Base-by-base conservation (phyloP, 352 stramenopile species). In the Halophytophthora polymorphica region DNA sequence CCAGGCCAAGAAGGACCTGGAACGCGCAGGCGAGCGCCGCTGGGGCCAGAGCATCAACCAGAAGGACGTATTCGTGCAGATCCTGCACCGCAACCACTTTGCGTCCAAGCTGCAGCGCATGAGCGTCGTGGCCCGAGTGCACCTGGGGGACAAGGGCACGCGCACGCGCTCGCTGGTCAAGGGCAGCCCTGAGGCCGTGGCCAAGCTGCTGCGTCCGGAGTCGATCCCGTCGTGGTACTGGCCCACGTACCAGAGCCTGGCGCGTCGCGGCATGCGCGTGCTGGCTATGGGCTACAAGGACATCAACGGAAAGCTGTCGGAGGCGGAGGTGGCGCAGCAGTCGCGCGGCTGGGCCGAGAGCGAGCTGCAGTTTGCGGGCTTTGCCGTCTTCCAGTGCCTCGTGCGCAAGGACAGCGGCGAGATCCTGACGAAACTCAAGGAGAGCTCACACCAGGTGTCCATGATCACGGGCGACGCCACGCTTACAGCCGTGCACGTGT, bases 401-500 rank as follows among this genome's bases (percentile, higher is more conserved):
- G 96, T 98, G 18, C 84, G 98, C 28, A 99, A 99, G 73, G 94
- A 99, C 75, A 98, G 96, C 42, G 80, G 71, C 18, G 69, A 93
- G 6, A 96, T 99, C 33, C 72, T 99, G 31, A 81, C 93, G 56
- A 86, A 97, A 50, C 66, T 99, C 31, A 79, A 84, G 45, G 82
- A 85, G 21, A 97, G 88, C 56, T 90, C 84, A 15, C 95, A 99
- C 64, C 53, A 79, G n/a, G 84, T 97, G 12, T 93, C 95, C 18
- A 99, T 99, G 94, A 99, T 99, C 61, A 99, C 97, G 12, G 97
- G 97, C 48, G 97, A 99, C 70, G 89, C 90, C 31, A 90, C 96
- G 10, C 77, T 99, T 23, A 99, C 97, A 34, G 97, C 97, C 31
- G 89, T 95, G 23, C 92, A 99, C 54, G 97, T 99, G 19, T 97